Base-by-base conservation (phyloP, 2,329 filamentous ascomycete genomes). In the Clarireedia hainanense region DNA sequence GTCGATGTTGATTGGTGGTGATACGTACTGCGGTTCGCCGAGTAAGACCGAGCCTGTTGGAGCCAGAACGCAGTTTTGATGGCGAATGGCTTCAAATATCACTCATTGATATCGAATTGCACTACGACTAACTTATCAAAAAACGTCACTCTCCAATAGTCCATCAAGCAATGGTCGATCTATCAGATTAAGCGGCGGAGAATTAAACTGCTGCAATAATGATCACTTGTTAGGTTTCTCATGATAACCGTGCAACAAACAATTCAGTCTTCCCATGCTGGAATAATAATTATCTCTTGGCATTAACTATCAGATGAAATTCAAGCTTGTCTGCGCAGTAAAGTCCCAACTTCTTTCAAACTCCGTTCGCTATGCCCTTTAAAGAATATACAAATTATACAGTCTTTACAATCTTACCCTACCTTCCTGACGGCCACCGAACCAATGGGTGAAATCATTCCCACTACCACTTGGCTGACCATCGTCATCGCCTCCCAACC, bases 401-500 rank as follows among this genome's bases (percentile, higher is more conserved):
- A 20, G 27, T 42, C 45, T 12, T 62, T 60, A 70, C 55, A 70
- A 60, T 55, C 67, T 61, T 20, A 70, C 63, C 34, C 66, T 63
- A 17, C 68, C 67, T 36, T 68, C 64, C 23, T 62, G 59, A 24
- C 73, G 73, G 14, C 75, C 78, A 14, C 76, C 78, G 67, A 85
- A 84, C 80, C 81, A 83, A 52, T 80, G 73, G 52, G 80, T 73
- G 50, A 84, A 74, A 61, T 80, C 76, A 6, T 71, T 72, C 2
- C 59, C 62, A 59, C 63, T 58, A 14, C 61, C 70, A 26, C 67
- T 65, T 5, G 67, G 66, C 3, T 65, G 65, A 15, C 63, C 69
- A 34, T 52, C 74, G 10, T 77, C 78, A 51, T 80, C 77, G 52
- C 81, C 79, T 17, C 82, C 80, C 82, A 94, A 88, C 90, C 90